Conservation (phyloP, 352 stramenopile genomes). For the Peronospora destructor region DNA sequence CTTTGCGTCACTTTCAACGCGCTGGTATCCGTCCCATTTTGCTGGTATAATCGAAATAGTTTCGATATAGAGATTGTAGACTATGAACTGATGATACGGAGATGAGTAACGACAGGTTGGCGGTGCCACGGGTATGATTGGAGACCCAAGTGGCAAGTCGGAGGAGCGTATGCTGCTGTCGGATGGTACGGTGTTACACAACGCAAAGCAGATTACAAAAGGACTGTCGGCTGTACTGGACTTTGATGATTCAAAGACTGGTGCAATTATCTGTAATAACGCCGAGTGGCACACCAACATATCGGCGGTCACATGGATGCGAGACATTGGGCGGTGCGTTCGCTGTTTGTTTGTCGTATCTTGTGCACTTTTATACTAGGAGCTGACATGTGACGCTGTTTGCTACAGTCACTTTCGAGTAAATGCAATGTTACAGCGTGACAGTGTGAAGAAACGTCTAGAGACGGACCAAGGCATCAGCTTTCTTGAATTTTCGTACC, state of each 20-base stretch:
- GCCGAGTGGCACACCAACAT: constrained; percentile 94
- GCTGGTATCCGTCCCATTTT: constrained; percentile 88
- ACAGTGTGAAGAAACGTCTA: constrained; percentile 96
- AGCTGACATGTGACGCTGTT: background rate
- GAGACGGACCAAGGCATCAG: constrained; percentile 92
- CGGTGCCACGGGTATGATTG: constrained; percentile 90
- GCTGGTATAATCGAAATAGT: constrained; percentile 24
- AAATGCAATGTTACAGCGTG: constrained; percentile 97
- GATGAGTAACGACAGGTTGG: constrained; percentile 30
- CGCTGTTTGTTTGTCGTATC: background rate
- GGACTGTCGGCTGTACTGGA: constrained; percentile 92
- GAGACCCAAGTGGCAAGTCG: constrained; percentile 97
- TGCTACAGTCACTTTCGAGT: constrained; percentile 90
- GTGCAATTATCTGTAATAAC: constrained; percentile 97
- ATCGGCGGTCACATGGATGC: constrained; percentile 95
- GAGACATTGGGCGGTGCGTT: constrained; percentile 88
- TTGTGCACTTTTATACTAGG: background rate
- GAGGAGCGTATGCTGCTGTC: constrained; percentile 93
- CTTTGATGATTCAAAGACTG: constrained; percentile 85
- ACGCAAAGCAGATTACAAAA: constrained; percentile 85
- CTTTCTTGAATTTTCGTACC: constrained; percentile 99
- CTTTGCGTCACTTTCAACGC: constrained; percentile 83
- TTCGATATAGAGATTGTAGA: background rate
- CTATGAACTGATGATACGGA: background rate
- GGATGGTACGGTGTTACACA: constrained; percentile 88